Conservation (phyloP, 179 eudicot genomes). For the Silene noctiflora region DNA sequence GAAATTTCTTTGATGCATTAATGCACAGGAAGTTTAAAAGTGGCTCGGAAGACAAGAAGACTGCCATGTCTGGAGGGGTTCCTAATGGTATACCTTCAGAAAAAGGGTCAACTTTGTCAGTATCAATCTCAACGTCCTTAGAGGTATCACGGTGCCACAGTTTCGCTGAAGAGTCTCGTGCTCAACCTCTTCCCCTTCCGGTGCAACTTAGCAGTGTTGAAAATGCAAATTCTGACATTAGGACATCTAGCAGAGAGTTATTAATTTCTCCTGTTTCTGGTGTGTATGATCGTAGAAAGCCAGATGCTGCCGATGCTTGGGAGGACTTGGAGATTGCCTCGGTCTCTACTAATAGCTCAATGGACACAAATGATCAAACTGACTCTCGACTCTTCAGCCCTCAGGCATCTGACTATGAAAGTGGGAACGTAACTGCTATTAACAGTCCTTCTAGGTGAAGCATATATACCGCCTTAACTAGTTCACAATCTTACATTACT, state of each 20-base stretch:
- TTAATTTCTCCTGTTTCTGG: too few species aligned
- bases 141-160: constrained; percentile 95
- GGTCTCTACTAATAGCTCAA: constrained; percentile 66
- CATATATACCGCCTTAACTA: not conserved
- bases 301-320: constrained; percentile 49
- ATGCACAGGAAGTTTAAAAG: constrained; percentile 53
- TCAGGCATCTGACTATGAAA: constrained; percentile 62
- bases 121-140: constrained; percentile 72
- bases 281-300: constrained; percentile 33
- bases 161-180: constrained; percentile 65
- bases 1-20: constrained; percentile 50
- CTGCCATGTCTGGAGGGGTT: constrained; percentile 47
- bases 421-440: constrained; percentile 53
- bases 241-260: constrained; percentile 39
- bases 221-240: constrained; percentile 46
- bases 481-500: not conserved
- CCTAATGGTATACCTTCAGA: constrained; percentile 54
- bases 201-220: constrained; percentile 40
- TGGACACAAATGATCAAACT: constrained; percentile 69
- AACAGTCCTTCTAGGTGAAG: constrained; percentile 84
- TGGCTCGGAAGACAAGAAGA: constrained; percentile 55
- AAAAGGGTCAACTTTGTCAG: constrained; percentile 50
- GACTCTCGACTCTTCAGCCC: constrained; percentile 71
- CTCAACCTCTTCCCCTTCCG: constrained; percentile 90
- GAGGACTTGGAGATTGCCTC: constrained; percentile 59